Base-by-base conservation (phyloP, 768 basidiomycete species). In the Floccularia luteovirens region DNA sequence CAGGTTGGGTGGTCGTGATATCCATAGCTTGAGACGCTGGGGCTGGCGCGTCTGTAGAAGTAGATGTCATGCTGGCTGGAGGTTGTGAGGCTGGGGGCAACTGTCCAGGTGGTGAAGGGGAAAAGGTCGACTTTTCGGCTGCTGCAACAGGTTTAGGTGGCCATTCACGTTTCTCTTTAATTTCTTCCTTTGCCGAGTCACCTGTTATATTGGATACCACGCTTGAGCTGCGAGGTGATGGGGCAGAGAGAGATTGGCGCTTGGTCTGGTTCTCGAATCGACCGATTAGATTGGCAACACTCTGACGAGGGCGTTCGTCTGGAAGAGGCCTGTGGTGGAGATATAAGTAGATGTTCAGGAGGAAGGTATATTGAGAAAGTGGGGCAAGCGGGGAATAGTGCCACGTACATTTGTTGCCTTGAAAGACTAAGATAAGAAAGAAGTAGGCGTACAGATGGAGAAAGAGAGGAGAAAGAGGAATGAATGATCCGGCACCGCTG, bases 241-340 rank as follows among this genome's bases (percentile, higher is more conserved):
- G 53, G 35, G 48, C 51, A 21, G 70, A 54, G 7, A 63, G 49
- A 3, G 77, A 61, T 49, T 75, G 72, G 36, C 77, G 75, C 56
- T 86, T 90, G 41, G 71, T 79, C 62, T 86, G 81, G 50, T 76
- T 84, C 59, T 91, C 89, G 49, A 91, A 91, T 43, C 83, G 75
- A 38, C 89, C 89, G 53, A 91, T 91, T 63, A 91, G 81, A 56
- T 90, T 91, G 47, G 89, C 89, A 35, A 91, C 89, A 52, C 82
- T 87, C 57, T 76, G 77, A 44, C 89, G 82, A 36, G 88, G 87
- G 55, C 83, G 76, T 64, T 91, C 89, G 70, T 90, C 88, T 60
- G 89, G 87, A 46, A 89, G 63, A 41, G 84, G 82, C 88, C 87
- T 90, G 54, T 21, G 28, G 39, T 8, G n/a, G 30, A 22, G 36